Conservation (phyloP, 2,329 filamentous ascomycete species). For the Calonectria honghensis region DNA sequence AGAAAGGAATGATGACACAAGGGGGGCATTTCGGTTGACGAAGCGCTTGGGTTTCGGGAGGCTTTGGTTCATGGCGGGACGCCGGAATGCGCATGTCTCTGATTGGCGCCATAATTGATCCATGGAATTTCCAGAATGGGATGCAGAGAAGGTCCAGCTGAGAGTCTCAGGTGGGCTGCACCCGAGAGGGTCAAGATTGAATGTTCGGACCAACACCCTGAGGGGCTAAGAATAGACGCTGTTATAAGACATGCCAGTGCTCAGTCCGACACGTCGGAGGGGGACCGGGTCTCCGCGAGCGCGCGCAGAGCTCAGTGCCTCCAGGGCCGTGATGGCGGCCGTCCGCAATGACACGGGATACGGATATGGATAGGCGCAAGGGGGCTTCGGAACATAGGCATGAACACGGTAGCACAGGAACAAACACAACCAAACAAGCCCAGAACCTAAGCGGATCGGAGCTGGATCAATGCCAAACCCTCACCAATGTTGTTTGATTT, state of each 20-base stretch:
- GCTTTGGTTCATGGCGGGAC: conserved; percentile 11
- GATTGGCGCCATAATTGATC: conserved; percentile 25
- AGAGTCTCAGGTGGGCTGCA: conserved; percentile 6
- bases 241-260: conserved; percentile 19
- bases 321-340: background rate
- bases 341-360: background rate
- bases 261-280: conserved; percentile 2
- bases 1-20: conserved; percentile 7
- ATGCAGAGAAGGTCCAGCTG: background rate
- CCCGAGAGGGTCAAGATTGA: conserved; percentile 16
- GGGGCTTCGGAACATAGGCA: background rate
- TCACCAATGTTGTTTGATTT: background rate
- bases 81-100: conserved; percentile 12
- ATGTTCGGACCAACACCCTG: background rate
- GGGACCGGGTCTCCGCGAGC: conserved; percentile 10
- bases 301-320: background rate
- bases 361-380: background rate
- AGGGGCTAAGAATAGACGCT: conserved; percentile 20
- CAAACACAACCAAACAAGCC: background rate
- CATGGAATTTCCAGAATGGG: conserved; percentile 20
- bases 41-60: conserved; percentile 6
- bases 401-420: background rate
- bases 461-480: background rate
- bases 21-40: conserved; percentile 9
- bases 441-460: background rate